Percentiles rank a stretch among this genome's conserved stretches.
Conservation (phyloP, 2,329 filamentous ascomycete genomes). For the Esteya vermicola region DNA sequence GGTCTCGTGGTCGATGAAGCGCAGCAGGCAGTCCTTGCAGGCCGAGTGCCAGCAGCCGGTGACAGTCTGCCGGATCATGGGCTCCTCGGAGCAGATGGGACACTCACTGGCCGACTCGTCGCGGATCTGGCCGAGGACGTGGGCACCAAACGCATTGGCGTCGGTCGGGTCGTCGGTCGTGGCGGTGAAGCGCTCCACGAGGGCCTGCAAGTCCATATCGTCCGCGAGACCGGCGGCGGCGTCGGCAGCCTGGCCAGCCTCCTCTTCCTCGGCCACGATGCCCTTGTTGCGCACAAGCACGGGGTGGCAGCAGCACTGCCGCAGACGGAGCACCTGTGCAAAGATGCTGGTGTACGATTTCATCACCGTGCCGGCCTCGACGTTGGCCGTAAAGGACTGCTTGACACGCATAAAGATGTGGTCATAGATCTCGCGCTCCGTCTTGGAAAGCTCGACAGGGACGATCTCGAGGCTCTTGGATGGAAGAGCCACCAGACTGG, state of each 20-base stretch:
- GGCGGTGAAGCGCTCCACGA: conserved; percentile 73
- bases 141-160: conserved; percentile 63
- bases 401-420: conserved; percentile 77
- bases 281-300: conserved; percentile 74
- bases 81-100: conserved; percentile 87
- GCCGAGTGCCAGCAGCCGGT: conserved; percentile 97
- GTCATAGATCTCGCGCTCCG: conserved; percentile 84
- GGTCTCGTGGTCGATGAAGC: conserved; percentile 77
- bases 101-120: conserved; percentile 82
- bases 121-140: conserved; percentile 82
- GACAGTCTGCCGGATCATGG: conserved; percentile 87
- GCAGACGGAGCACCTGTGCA: conserved; percentile 81
- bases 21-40: conserved; percentile 83
- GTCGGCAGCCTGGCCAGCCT: conserved; percentile 65
- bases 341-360: conserved; percentile 97
- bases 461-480: conserved; percentile 73
- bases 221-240: conserved; percentile 71
- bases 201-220: conserved; percentile 83
- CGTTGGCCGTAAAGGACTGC: conserved; percentile 68
- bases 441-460: conserved; percentile 67
- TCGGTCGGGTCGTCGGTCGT: conserved; percentile 47
- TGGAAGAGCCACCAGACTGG: conserved; percentile 61
- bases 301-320: conserved; percentile 91
- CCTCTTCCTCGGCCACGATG: conserved; percentile 76
- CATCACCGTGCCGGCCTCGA: conserved; percentile 83